These are phyloP conservation scores for Fusarium anguioides DNA, from an alignment of 2,329 filamentous ascomycete genomes.

Conservation along the genomic window DNA sequence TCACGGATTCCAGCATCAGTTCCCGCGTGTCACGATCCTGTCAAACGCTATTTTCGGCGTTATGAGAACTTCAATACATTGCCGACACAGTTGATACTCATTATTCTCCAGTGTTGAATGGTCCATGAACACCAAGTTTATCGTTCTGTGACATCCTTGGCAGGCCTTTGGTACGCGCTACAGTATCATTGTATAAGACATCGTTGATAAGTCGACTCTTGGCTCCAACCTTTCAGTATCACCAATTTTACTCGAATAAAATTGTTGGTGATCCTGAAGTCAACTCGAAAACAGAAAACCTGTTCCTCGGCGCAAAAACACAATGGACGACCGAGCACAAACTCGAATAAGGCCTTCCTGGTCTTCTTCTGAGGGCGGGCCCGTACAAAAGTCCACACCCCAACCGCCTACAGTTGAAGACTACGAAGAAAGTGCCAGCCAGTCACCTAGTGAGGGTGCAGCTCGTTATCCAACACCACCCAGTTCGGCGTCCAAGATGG, in stretches of 20 bases:
- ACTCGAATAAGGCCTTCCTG: conserved; percentile 5
- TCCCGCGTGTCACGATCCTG: conserved; percentile 26
- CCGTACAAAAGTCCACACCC: background rate
- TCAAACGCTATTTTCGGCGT: conserved; percentile 10
- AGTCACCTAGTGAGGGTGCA: conserved; percentile 7
- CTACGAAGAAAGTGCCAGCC: conserved; percentile 9
- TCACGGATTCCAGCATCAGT: conserved; percentile 10
- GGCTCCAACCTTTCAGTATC: too few relatives aligned
- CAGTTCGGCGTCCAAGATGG: conserved; percentile 26
- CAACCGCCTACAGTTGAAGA: conserved; percentile 15
- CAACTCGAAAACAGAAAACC: background rate
- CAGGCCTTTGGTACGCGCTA: background rate
- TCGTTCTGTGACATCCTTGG: background rate
- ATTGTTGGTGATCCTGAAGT: too few relatives aligned
- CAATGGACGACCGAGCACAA: conserved; percentile 16
- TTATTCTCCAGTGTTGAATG: background rate
- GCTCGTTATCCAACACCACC: conserved; percentile 28
- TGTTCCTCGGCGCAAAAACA: background rate
- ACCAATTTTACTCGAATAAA: background rate
- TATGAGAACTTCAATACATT: background rate
- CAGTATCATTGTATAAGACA: background rate
- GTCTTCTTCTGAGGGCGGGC: conserved; percentile 16
- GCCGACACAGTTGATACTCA: background rate
- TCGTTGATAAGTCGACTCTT: background rate
- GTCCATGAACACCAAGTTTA: background rate